Evolutionary conservation across 495 filamentous ascomycete species (phyloP), one percentile per base, ranked within the genome.

Genomic region (Cercophora sp.): DNA sequence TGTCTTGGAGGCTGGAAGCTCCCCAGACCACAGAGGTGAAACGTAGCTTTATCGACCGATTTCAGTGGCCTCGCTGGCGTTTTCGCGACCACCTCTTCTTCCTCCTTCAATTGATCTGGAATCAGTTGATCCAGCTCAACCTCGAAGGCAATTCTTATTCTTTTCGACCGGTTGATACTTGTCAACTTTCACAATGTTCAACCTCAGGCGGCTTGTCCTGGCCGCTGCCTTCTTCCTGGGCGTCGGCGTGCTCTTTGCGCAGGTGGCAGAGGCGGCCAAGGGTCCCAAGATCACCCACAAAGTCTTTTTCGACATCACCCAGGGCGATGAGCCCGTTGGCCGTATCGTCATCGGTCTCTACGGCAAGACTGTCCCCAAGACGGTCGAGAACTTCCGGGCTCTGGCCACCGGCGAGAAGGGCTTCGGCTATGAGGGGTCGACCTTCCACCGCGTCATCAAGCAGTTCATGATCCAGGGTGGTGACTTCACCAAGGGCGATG

Each of bases 401-500:
- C 80, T 99, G 57, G 88, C 91, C 60, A 97, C 93, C 52, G 93
- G 93, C 57, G 91, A 99, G 84, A 89, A 96, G 74, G 93, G 88
- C 63, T 96, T 87, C 66, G 93, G 93, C 51, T 98, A 96, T 70
- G 84, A 96, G 71, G 91, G 89, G 27, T 96, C 91, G 19, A 83
- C 73, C 68, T 98, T 98, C 86, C 93, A 98, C 83, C 88, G 93
- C 74, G 94, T 98, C 64, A 98, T 98, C 78, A 91, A 92, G 78
- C 64, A 86, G 51, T 98, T 98, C 79, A 98, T 98, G 93, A 96
- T 96, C 69, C 93, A 98, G 76, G 93, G 93, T 68, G 93, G 94
- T 75, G 94, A 99, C 76, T 99, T 99, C 77, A 99, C 94, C 70
- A 89, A 85, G 56, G 85, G 85, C 58, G 91, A 99, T 66, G 92